Percentiles rank a stretch among this genome's conserved stretches.
phyloP scores from a whole-genome alignment of 306 rosid genomes.

The Ormosia emarginata region DNA sequence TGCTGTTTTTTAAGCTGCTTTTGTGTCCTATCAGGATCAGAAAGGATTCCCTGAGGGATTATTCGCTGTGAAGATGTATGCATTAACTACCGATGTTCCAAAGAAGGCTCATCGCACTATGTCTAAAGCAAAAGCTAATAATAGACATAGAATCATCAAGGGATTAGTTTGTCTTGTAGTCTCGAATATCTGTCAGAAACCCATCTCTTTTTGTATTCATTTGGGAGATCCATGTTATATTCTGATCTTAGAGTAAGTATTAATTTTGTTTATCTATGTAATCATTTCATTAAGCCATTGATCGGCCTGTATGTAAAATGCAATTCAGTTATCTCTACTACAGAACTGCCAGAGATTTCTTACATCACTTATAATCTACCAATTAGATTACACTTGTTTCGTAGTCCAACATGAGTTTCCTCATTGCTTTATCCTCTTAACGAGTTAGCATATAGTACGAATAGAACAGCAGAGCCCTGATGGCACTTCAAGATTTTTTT shows the following conservation, averaged over 20 bases:
- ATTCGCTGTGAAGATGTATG: conserved; percentile 93
- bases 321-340: neutral
- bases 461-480: neutral
- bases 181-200: neutral
- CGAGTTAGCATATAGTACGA: neutral
- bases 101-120: conserved; percentile 51
- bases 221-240: neutral
- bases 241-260: neutral
- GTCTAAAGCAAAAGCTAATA: conserved; percentile 58
- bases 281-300: neutral
- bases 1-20: neutral
- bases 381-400: neutral
- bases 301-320: neutral
- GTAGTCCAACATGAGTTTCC: neutral
- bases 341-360: neutral
- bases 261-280: neutral
- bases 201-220: neutral
- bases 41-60: conserved; percentile 71
- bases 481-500: neutral
- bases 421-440: neutral
- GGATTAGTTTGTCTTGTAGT: conserved; percentile 28
- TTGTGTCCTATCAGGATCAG: conserved; percentile 65
- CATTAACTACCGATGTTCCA: conserved; percentile 62
- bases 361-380: neutral
- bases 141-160: conserved; percentile 70